phyloP scores from a whole-genome alignment of 78 protist genomes.

The Polysphondylium violaceum region DNA sequence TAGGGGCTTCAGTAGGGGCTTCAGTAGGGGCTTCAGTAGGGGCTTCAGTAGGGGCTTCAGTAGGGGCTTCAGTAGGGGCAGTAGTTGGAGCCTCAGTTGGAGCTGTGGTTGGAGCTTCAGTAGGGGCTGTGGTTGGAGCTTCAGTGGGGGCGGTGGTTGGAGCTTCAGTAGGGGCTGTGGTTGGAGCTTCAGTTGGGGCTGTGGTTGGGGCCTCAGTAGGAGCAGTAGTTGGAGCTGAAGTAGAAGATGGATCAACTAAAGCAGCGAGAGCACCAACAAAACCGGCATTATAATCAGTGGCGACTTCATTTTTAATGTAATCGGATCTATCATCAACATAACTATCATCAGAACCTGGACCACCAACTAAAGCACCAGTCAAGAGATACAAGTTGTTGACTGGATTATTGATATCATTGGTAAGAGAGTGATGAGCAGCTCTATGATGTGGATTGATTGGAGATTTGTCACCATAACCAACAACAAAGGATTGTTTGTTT shows the following conservation, averaged over 20 bases:
- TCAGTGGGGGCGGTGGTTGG: neutral
- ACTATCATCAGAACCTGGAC: slow-evolving; percentile 69
- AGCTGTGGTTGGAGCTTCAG: neutral
- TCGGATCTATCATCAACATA: slow-evolving; percentile 57
- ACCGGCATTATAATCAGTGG: slow-evolving; percentile 80
- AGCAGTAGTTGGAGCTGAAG: neutral
- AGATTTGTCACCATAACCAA: slow-evolving; percentile 54
- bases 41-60: neutral
- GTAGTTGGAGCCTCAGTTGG: neutral
- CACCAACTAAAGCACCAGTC: slow-evolving; percentile 80
- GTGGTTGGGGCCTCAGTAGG: neutral
- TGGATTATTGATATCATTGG: slow-evolving; percentile 60
- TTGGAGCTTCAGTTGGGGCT: neutral
- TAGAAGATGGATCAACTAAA: neutral
- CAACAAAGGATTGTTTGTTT: slow-evolving; percentile 29
- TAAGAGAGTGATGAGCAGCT: slow-evolving; percentile 70
- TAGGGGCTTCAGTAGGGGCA: neutral
- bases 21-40: neutral
- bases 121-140: neutral
- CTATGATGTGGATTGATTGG: slow-evolving; percentile 80
- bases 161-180: neutral
- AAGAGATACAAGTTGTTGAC: slow-evolving; percentile 22
- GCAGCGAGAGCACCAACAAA: slow-evolving; percentile 63
- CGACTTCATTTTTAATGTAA: slow-evolving; percentile 79
- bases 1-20: too few species aligned